These are phyloP conservation scores for Schizochytrium sp. DNA, from an alignment of 108 stramenopile genomes.

Conservation along the genomic window DNA sequence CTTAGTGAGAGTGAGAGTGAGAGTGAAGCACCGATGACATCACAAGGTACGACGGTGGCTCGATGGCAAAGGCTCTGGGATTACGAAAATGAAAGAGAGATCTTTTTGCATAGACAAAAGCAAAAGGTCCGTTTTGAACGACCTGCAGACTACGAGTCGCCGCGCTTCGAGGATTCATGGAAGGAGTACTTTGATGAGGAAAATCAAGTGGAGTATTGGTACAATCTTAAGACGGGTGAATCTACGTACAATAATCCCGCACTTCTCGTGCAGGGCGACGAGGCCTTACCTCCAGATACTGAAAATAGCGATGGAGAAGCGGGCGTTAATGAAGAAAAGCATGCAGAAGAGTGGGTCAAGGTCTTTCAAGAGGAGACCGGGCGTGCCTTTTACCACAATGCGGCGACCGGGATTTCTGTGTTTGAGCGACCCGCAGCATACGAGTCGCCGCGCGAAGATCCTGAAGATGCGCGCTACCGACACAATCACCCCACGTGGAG, in stretches of 20 bases:
- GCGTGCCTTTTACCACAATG: conserved; percentile 2
- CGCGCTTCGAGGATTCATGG: neutral
- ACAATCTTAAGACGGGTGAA: neutral
- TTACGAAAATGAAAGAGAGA: neutral
- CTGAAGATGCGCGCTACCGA: neutral
- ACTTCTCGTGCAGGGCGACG: too few species aligned
- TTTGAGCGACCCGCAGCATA: conserved; percentile 17
- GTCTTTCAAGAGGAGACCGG: neutral
- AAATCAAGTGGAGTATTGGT: neutral
- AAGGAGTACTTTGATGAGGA: neutral
- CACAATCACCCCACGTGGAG: neutral
- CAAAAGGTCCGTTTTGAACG: neutral
- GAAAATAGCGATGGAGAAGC: neutral
- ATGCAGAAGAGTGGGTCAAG: neutral
- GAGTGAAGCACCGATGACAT: neutral
- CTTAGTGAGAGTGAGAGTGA: neutral
- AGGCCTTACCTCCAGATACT: too few species aligned
- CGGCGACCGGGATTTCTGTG: neutral
- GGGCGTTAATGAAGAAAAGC: neutral
- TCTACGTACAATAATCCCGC: neutral
- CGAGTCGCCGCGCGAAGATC: neutral
- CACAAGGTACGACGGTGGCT: too few species aligned
- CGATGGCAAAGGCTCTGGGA: neutral
- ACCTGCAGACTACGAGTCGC: neutral
- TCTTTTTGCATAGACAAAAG: neutral